Conservation (phyloP, 148 eudicot species). For the Linanthus parryae region DNA sequence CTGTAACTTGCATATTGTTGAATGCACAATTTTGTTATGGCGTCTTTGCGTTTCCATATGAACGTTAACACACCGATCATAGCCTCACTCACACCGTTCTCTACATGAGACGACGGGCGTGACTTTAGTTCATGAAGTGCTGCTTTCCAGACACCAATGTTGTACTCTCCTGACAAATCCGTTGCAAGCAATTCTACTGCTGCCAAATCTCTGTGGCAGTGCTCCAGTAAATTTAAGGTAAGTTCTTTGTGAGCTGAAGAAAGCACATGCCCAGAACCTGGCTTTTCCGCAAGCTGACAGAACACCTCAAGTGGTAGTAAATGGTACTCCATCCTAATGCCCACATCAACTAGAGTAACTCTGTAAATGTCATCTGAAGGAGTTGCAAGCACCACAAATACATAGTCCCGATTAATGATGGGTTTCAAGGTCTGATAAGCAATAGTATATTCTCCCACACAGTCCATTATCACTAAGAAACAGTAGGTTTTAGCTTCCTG, state of each 20-base stretch:
- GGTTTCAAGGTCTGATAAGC: background rate
- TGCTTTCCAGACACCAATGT: background rate
- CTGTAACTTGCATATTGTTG: background rate
- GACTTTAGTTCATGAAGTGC: conserved; percentile 1
- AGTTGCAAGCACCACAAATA: background rate
- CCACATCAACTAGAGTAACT: background rate
- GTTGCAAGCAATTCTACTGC: conserved; percentile 4
- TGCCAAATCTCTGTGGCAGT: background rate
- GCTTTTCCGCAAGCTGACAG: background rate
- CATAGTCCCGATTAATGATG: background rate
- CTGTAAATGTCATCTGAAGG: background rate
- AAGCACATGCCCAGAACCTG: background rate
- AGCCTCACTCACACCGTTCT: background rate
- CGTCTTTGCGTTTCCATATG: background rate
- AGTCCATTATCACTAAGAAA: background rate
- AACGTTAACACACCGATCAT: conserved; percentile 4
- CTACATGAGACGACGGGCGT: background rate
- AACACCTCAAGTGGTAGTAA: conserved; percentile 8
- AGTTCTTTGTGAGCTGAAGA: background rate
- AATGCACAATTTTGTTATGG: background rate
- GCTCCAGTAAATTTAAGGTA: background rate
- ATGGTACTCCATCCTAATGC: conserved; percentile 11
- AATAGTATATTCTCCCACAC: background rate
- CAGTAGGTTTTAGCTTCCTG: background rate
- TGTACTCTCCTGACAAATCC: background rate